phyloP scores from a whole-genome alignment of 2,329 filamentous ascomycete species.

The Beauveria varroae region DNA sequence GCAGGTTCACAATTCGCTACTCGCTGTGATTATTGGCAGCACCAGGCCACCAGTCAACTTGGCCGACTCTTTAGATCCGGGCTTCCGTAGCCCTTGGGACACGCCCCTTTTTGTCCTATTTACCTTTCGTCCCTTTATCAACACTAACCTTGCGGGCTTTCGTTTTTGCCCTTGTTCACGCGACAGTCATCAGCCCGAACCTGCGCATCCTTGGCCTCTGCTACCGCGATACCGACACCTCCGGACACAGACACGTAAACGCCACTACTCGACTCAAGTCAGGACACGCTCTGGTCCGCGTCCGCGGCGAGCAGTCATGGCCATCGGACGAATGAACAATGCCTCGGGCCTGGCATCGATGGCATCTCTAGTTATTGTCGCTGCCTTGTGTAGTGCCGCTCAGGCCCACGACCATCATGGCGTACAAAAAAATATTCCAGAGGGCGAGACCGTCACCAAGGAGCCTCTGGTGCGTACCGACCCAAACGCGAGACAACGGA shows the following conservation, averaged over 20 bases:
- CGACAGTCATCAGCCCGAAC: neutral
- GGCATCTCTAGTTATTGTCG: neutral
- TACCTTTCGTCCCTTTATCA: neutral
- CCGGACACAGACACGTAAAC: neutral
- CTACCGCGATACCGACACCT: neutral
- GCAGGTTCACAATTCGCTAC: neutral
- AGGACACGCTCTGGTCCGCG: neutral
- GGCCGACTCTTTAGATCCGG: neutral
- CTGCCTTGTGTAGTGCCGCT: conserved; percentile 16
- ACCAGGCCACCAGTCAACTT: neutral
- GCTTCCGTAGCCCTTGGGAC: neutral
- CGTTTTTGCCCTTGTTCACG: neutral
- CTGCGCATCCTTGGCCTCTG: neutral
- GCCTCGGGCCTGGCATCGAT: neutral
- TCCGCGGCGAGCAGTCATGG: neutral
- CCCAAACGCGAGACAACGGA: neutral
- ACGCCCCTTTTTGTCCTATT: neutral
- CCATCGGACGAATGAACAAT: neutral
- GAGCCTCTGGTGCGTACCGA: conserved; percentile 60
- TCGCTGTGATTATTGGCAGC: neutral
- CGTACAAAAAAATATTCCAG: conserved; percentile 48
- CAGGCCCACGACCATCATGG: conserved; percentile 43
- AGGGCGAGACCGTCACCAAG: conserved; percentile 60
- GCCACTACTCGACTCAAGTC: too few species aligned
- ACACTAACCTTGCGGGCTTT: neutral